These are phyloP conservation scores for Letharia lupina DNA, from an alignment of 495 filamentous ascomycete species.

Conservation along the genomic window DNA sequence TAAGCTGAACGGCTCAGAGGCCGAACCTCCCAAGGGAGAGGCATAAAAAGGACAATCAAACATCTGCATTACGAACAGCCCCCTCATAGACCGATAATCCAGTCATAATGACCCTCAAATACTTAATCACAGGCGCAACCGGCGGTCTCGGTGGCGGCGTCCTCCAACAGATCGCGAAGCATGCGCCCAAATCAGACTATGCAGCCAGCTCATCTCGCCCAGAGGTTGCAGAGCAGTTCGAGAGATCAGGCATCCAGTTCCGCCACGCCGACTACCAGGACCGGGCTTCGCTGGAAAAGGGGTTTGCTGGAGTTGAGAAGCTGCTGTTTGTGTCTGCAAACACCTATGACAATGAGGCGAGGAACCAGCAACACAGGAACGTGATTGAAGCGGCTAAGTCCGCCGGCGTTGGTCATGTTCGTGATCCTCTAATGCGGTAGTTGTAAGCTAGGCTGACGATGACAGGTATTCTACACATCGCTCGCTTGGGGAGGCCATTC, in stretches of 20 bases:
- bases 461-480: not conserved
- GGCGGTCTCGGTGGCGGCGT: slow-evolving; percentile 2
- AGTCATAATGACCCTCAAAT: not conserved
- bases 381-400: slow-evolving; percentile 1
- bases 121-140: not conserved
- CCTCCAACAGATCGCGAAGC: not conserved
- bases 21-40: not conserved
- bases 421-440: not conserved
- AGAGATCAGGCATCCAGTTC: not conserved
- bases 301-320: not conserved
- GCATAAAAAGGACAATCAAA: not conserved
- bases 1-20: not conserved
- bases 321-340: not conserved
- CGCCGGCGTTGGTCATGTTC: not conserved
- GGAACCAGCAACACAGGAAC: slow-evolving; percentile 5
- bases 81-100: not conserved
- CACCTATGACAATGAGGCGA: not conserved
- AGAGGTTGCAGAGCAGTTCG: not conserved
- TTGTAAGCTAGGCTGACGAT: not conserved
- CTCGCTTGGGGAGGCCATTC: slow-evolving; percentile 4
- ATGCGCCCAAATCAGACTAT: not conserved
- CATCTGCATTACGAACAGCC: not conserved
- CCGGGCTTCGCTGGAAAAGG: not conserved
- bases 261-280: not conserved
- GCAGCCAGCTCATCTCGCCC: slow-evolving; percentile 3